Percentiles rank a stretch among this genome's conserved stretches.
Evolutionary conservation across 2,329 filamentous ascomycete species (phyloP).

Genomic region (Penicillium polonicum): DNA sequence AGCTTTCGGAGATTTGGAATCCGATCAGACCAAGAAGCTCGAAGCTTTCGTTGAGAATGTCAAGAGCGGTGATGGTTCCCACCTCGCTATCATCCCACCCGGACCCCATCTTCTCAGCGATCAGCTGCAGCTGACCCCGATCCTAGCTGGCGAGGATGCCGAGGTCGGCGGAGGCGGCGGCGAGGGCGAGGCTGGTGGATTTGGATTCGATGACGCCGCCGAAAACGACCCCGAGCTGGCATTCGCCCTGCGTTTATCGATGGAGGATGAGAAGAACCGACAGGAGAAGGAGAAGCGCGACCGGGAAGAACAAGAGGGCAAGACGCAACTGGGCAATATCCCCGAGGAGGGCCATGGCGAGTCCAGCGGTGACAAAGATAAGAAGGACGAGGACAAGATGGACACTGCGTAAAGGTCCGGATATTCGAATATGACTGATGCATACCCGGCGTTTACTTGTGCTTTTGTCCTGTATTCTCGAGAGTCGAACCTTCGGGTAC

Average conservation of each 20-base stretch:
- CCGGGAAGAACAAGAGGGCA: slow-evolving; percentile 69
- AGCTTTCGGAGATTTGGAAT: slow-evolving; percentile 88
- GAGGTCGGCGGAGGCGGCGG: slow-evolving; percentile 50
- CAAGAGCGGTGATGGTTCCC: slow-evolving; percentile 85
- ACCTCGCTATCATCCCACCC: slow-evolving; percentile 86
- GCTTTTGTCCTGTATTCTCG: slow-evolving; percentile 24
- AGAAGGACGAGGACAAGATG: slow-evolving; percentile 74
- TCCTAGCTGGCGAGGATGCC: slow-evolving; percentile 78
- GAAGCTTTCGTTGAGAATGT: slow-evolving; percentile 90
- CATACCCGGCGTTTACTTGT: slow-evolving; percentile 39
- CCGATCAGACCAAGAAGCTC: slow-evolving; percentile 84
- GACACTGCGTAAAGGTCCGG: slow-evolving; percentile 69
- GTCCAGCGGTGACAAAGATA: slow-evolving; percentile 58
- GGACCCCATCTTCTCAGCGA: slow-evolving; percentile 91
- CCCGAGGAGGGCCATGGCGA: slow-evolving; percentile 72
- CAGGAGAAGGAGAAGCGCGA: slow-evolving; percentile 81
- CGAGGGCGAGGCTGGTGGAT: slow-evolving; percentile 55
- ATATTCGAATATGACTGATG: slow-evolving; percentile 32
- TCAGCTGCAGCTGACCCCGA: slow-evolving; percentile 83
- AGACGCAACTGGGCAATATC: slow-evolving; percentile 76
- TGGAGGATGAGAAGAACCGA: slow-evolving; percentile 95
- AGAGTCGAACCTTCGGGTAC: slow-evolving; percentile 15
- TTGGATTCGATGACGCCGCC: slow-evolving; percentile 80
- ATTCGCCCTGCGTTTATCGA: slow-evolving; percentile 91
- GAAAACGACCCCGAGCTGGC: slow-evolving; percentile 86